These are phyloP conservation scores for Claviceps sp. DNA, from an alignment of 2,329 filamentous ascomycete species.

Conservation along the genomic window DNA sequence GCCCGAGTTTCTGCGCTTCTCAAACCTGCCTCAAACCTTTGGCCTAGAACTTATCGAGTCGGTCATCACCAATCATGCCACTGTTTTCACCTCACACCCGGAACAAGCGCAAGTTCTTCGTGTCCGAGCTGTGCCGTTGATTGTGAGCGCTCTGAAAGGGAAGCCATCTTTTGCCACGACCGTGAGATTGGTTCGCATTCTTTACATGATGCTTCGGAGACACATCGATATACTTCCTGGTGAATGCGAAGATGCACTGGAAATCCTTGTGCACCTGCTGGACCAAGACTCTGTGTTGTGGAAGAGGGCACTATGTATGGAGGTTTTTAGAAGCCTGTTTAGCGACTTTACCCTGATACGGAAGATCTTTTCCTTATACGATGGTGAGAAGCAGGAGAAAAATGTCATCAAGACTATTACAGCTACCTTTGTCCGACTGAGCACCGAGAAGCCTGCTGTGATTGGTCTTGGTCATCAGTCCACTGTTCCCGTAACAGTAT, in stretches of 20 bases:
- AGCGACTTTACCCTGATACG: conserved; percentile 66
- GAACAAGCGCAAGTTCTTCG: conserved; percentile 74
- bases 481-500: conserved; percentile 54
- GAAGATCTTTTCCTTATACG: conserved; percentile 69
- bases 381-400: conserved; percentile 58
- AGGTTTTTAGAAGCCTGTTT: conserved; percentile 78
- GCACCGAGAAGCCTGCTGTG: conserved; percentile 76
- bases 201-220: conserved; percentile 68
- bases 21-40: conserved; percentile 66
- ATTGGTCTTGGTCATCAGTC: conserved; percentile 88
- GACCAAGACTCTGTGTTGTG: conserved; percentile 75
- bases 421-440: conserved; percentile 79
- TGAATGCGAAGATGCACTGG: conserved; percentile 74
- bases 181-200: conserved; percentile 67
- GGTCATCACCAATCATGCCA: conserved; percentile 72
- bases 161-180: conserved; percentile 69
- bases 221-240: conserved; percentile 61
- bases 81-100: conserved; percentile 61
- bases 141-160: conserved; percentile 65
- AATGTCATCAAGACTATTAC: conserved; percentile 70
- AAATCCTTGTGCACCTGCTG: conserved; percentile 70
- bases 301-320: conserved; percentile 85
- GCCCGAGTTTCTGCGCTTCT: conserved; percentile 69
- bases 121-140: conserved; percentile 66
- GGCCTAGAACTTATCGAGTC: conserved; percentile 88